These are phyloP conservation scores for Rhizopus stolonifer DNA, from an alignment of 371 early-diverging fungal species.

Conservation along the genomic window DNA sequence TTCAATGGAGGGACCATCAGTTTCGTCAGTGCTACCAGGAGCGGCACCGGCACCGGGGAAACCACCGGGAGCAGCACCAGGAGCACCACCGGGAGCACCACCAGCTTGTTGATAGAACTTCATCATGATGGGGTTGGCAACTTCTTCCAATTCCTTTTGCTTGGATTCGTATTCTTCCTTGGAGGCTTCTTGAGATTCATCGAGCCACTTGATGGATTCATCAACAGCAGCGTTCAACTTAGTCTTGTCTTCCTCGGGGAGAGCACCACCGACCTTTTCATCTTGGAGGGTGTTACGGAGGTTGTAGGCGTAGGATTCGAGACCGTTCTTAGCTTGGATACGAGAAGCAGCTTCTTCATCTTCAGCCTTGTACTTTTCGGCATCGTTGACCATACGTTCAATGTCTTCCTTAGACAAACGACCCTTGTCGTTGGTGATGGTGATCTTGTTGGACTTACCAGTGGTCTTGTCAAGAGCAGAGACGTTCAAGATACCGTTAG, in stretches of 20 bases:
- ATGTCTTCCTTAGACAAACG: conserved; percentile 90
- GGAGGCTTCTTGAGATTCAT: conserved; percentile 79
- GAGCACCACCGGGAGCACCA: conserved; percentile 65
- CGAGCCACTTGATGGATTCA: conserved; percentile 86
- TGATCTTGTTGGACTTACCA: conserved; percentile 80
- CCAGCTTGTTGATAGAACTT: conserved; percentile 64
- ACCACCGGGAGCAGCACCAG: conserved; percentile 73
- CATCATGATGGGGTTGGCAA: conserved; percentile 89
- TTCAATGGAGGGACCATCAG: conserved; percentile 47
- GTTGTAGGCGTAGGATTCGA: conserved; percentile 88
- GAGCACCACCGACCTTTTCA: conserved; percentile 73
- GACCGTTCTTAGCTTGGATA: conserved; percentile 81
- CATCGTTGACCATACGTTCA: conserved; percentile 87
- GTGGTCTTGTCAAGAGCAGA: conserved; percentile 91
- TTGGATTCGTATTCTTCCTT: conserved; percentile 89
- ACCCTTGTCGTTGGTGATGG: conserved; percentile 92
- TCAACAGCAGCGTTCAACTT: conserved; percentile 80
- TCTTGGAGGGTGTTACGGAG: conserved; percentile 81
- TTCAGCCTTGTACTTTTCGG: conserved; percentile 87
- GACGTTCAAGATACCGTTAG: conserved; percentile 94
- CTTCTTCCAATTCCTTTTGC: conserved; percentile 86
- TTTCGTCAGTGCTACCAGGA: conserved; percentile 82
- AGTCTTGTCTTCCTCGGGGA: conserved; percentile 68
- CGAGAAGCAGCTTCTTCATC: conserved; percentile 82
- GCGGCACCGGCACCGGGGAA: conserved; percentile 79